phyloP scores from a whole-genome alignment of 2,329 filamentous ascomycete genomes.

The Ophiostoma angusticollis region DNA sequence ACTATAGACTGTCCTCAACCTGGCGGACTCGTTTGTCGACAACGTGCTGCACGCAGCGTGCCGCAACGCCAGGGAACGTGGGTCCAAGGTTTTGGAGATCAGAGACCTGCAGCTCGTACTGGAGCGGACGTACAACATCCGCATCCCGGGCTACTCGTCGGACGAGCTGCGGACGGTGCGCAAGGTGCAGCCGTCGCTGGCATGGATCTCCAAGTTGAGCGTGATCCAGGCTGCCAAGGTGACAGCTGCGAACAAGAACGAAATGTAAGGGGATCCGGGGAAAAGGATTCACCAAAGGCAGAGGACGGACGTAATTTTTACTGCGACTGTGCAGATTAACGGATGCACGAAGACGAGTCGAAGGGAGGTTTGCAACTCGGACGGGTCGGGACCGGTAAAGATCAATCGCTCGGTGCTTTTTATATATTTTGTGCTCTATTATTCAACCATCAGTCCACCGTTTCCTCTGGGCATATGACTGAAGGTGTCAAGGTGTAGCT shows the following conservation, averaged over 20 bases:
- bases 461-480: too few relatives aligned
- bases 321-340: too few relatives aligned
- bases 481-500: too few relatives aligned
- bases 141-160: constrained; percentile 84
- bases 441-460: too few relatives aligned
- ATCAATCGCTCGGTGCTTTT: too few relatives aligned
- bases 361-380: too few relatives aligned
- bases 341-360: too few relatives aligned
- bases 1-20: constrained; percentile 63
- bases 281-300: background rate
- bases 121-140: constrained; percentile 78
- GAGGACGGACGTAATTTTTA: background rate
- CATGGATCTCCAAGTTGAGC: constrained; percentile 95
- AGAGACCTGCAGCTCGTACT: constrained; percentile 74
- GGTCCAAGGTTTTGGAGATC: constrained; percentile 80
- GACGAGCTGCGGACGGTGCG: constrained; percentile 90
- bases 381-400: too few relatives aligned
- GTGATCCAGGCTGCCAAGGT: constrained; percentile 91
- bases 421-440: too few relatives aligned
- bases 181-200: constrained; percentile 77
- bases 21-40: constrained; percentile 93
- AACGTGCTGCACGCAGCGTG: constrained; percentile 78
- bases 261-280: too few relatives aligned
- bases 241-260: constrained; percentile 39
- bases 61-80: constrained; percentile 82